Base-by-base conservation (phyloP, 352 stramenopile species). In the Phytophthora sp. region DNA sequence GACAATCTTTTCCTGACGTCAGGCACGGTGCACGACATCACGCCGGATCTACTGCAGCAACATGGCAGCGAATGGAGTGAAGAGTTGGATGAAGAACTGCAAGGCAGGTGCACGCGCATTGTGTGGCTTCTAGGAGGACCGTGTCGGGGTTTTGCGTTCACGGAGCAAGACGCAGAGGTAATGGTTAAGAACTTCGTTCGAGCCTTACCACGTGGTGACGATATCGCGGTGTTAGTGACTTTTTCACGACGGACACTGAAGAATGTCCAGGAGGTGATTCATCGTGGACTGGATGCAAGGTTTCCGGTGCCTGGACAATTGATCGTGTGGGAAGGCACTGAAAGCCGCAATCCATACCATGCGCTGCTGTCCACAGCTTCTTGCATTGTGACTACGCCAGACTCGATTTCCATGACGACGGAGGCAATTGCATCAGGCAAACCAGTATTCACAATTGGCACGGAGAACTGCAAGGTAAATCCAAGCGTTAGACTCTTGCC, bases 361-460 rank as follows among this genome's bases (percentile, higher is more conserved):
- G 83, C 81, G 15, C 71, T 94, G 49, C 52, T 92, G 7, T 69
- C 73, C 7, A 61, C 77, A 18, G 82, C 82, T 21, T 72, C 76
- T 4, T 72, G 56, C 8, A 72, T 94, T 26, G 75, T 92, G 15
- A 91, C 80, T 7, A 94, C 85, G 1, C 85, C 86, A 8, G 86
- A 94, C 58, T 94, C 83, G 4, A 80, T 92, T 47, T 92, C 86
- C 23, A 94, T 94, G 86, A 88, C 82, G 0, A 94, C 86, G 20
- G 86, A 94, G 61, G 86, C 86, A 13, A 77, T 91, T 38, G 73
- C 78, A 7, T 71, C 79, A 0, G 65, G 71, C 11, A 90, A 86
- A 26, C 62, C 80, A 0, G 82, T 91, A n/a, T 72, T 86, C 13
- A 83, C 67, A 1, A 71, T 92, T 30, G 74, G 76, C 23, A 38